Percentiles rank a stretch among this genome's conserved stretches.
Evolutionary conservation across 192 early-diverging fungal genomes (phyloP).

Genomic region (Rhizophagus clarus): DNA sequence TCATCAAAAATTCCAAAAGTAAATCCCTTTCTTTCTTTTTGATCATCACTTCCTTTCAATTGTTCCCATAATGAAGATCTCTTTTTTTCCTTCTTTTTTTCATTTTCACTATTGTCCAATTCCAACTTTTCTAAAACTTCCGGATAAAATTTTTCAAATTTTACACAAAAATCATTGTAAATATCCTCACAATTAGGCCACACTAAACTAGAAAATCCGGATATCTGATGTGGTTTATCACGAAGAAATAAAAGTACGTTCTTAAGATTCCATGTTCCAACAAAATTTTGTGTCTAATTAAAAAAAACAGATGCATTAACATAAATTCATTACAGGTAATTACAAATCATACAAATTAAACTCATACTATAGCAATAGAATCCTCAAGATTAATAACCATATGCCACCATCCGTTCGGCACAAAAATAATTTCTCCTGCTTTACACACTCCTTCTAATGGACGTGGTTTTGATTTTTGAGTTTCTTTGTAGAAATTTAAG

Average conservation of each 20-base stretch:
- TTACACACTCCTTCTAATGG: conserved; percentile 65
- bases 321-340: neutral
- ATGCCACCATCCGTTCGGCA: conserved; percentile 78
- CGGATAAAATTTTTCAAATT: conserved; percentile 17
- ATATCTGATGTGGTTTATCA: conserved; percentile 55
- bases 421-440: conserved; percentile 71
- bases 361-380: conserved; percentile 55
- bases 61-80: neutral
- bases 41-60: neutral
- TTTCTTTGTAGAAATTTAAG: conserved; percentile 59
- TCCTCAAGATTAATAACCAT: conserved; percentile 70
- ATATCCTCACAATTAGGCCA: neutral
- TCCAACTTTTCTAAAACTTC: neutral
- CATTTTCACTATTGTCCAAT: neutral
- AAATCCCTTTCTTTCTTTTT: neutral
- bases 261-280: conserved; percentile 56
- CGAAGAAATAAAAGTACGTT: conserved; percentile 51
- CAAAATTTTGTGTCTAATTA: conserved; percentile 69
- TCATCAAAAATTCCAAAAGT: neutral
- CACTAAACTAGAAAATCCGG: conserved; percentile 35
- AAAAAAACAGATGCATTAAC: neutral
- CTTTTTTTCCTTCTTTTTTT: neutral
- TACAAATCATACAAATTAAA: neutral
- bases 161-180: conserved; percentile 4
- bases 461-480: conserved; percentile 41